A percentile compares a stretch with the other conserved stretches of the same genome.
These are phyloP conservation scores for Psilocybe subaeruginosa DNA, from an alignment of 768 basidiomycete species.

Conservation along the genomic window DNA sequence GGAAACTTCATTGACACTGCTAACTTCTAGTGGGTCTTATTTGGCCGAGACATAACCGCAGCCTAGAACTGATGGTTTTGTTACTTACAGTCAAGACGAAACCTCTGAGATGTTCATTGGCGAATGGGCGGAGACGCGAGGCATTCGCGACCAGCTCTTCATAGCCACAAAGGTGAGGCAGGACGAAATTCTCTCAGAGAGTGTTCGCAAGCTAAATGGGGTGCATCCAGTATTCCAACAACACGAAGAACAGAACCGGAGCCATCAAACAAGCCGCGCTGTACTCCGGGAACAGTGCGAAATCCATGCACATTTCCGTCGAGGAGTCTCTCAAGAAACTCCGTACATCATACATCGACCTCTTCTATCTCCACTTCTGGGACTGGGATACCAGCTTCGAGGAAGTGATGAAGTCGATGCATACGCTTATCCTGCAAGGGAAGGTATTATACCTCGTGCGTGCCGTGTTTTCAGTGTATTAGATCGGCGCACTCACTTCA, in stretches of 20 bases:
- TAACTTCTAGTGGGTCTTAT: slow-evolving; percentile 39
- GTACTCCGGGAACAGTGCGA: slow-evolving; percentile 35
- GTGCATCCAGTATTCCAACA: slow-evolving; percentile 30
- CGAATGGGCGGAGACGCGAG: slow-evolving; percentile 51
- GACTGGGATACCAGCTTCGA: slow-evolving; percentile 56
- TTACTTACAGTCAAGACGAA: slow-evolving; percentile 47
- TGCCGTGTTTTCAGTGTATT: not conserved
- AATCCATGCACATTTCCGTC: slow-evolving; percentile 45
- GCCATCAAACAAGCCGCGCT: slow-evolving; percentile 16
- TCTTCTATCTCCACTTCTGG: slow-evolving; percentile 54
- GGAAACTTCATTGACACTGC: slow-evolving; percentile 56
- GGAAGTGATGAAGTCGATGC: slow-evolving; percentile 56
- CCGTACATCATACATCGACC: slow-evolving; percentile 48
- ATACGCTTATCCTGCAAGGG: slow-evolving; percentile 51
- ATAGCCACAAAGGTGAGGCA: slow-evolving; percentile 44
- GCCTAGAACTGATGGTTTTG: not conserved
- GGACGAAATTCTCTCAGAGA: not conserved
- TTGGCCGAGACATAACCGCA: not conserved
- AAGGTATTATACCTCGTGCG: slow-evolving; percentile 51
- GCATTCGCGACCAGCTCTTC: slow-evolving; percentile 50
- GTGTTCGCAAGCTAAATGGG: not conserved
- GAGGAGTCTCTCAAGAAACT: slow-evolving; percentile 49
- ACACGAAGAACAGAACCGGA: slow-evolving; percentile 29
- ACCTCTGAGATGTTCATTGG: slow-evolving; percentile 57
- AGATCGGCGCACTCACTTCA: no score